These are phyloP conservation scores for Aspergillus egyptiacus DNA, from an alignment of 495 filamentous ascomycete species.

Conservation along the genomic window DNA sequence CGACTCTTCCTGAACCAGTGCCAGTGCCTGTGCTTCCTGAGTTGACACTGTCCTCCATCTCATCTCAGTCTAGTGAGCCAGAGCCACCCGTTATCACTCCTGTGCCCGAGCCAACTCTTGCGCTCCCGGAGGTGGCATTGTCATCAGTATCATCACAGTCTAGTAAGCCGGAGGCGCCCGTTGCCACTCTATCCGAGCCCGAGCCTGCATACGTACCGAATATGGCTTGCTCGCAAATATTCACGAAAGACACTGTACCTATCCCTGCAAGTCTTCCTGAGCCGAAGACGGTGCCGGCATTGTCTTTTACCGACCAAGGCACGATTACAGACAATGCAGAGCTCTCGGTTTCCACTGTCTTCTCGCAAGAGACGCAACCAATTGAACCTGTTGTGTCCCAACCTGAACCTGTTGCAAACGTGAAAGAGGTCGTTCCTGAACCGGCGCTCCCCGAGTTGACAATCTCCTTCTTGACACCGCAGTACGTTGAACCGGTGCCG, in stretches of 20 bases:
- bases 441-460: constrained; percentile 27
- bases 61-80: neutral
- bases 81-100: neutral
- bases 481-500: constrained; percentile 34
- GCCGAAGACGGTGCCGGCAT: constrained; percentile 23
- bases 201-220: constrained; percentile 21
- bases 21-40: neutral
- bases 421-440: constrained; percentile 15
- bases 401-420: constrained; percentile 13
- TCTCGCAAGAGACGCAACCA: constrained; percentile 10
- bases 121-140: neutral
- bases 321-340: constrained; percentile 14
- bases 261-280: constrained; percentile 19
- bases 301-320: constrained; percentile 13
- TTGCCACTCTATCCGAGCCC: constrained; percentile 2
- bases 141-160: neutral
- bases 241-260: constrained; percentile 21
- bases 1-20: constrained; percentile 3
- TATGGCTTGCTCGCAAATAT: constrained; percentile 22
- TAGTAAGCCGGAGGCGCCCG: neutral
- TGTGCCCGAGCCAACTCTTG: neutral
- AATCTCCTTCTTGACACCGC: constrained; percentile 30
- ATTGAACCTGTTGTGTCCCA: constrained; percentile 11
- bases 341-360: constrained; percentile 35
- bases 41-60: neutral